A percentile compares a stretch with the other conserved stretches of the same genome.
These are phyloP conservation scores for Scheffersomyces coipomensis DNA, from an alignment of 805 yeast genomes.

Conservation along the genomic window DNA sequence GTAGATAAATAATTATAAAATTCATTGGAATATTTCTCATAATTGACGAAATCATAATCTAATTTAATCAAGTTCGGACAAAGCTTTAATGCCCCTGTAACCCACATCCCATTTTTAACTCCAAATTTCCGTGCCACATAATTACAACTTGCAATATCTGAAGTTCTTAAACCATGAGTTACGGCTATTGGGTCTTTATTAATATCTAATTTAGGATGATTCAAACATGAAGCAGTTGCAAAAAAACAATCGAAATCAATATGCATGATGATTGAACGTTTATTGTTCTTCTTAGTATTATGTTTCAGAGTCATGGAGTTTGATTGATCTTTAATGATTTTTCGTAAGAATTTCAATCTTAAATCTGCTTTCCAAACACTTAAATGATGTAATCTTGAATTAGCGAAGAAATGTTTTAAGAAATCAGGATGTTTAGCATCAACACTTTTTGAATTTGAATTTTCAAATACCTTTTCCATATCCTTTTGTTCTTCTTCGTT, in stretches of 20 bases:
- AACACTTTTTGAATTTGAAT: conserved; percentile 14
- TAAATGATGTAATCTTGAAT: conserved; percentile 84
- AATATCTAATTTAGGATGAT: conserved; percentile 52
- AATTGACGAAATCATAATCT: conserved; percentile 72
- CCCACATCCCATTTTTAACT: conserved; percentile 89
- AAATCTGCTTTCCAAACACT: conserved; percentile 84
- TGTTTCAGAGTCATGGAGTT: neutral
- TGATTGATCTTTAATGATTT: conserved; percentile 33
- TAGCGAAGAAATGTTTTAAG: conserved; percentile 65
- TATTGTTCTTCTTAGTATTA: neutral
- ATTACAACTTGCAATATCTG: conserved; percentile 92
- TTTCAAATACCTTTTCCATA: neutral
- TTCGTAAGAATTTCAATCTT: conserved; percentile 54
- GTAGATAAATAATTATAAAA: conserved; percentile 62
- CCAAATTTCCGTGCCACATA: conserved; percentile 82
- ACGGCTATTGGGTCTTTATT: conserved; percentile 56
- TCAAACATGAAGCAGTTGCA: conserved; percentile 76
- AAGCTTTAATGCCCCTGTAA: conserved; percentile 55
- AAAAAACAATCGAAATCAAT: conserved; percentile 94
- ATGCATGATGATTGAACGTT: conserved; percentile 59
- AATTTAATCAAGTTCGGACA: conserved; percentile 69
- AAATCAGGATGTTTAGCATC: conserved; percentile 81
- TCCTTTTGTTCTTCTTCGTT: conserved; percentile 8
- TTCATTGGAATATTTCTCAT: conserved; percentile 60
- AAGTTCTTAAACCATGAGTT: conserved; percentile 55